Base-by-base conservation (phyloP, 1,284 basidiomycete genomes). In the Papiliotrema terrestris region DNA sequence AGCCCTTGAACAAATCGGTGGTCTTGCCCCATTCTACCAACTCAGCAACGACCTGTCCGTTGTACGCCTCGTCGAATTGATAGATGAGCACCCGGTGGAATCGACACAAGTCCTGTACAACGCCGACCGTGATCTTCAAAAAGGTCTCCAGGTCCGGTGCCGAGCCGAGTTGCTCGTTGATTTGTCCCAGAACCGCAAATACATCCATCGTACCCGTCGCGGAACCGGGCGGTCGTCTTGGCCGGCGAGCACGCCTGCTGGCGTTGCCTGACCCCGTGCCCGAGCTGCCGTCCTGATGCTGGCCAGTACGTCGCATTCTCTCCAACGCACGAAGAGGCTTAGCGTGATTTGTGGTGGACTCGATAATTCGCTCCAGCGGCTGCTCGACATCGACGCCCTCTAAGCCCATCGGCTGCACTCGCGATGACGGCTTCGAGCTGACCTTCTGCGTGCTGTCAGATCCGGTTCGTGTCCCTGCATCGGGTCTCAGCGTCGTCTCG, bases 1-100 rank as follows among this genome's bases (percentile, higher is more conserved):
- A 57, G 1, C 72, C 72, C 60, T 83, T 83, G 72, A 85, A 93
- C 39, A 93, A 76, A 71, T 92, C 89, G 62, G 85, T 85, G 8
- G 88, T 88, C 68, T 84, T 82, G 54, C 80, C 83, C 87, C 87
- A 90, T 68, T 93, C 89, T 20, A 91, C 85, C 14, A 92, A 78
- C 74, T 93, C 90, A 13, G 88, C 84, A 0, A 91, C 87, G 44
- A 90, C 88, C 68, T 89, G 84, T 15, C 82, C 81, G 59, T 83
- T 82, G 73, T 74, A 81, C 9, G 63, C 56, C 41, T 77, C 72
- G 63, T 79, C 79, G 54, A 80, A 81, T 66, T 91, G 88, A 69
- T 93, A 93, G n/a, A 91, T 81, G 73, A 94, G 79, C n/a, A 91
- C 88, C 9, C 90, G 83, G 69, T 91, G 88, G 69, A 91, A 91